Conservation (phyloP, 2,329 filamentous ascomycete genomes). For the Colletotrichum graminicola region DNA sequence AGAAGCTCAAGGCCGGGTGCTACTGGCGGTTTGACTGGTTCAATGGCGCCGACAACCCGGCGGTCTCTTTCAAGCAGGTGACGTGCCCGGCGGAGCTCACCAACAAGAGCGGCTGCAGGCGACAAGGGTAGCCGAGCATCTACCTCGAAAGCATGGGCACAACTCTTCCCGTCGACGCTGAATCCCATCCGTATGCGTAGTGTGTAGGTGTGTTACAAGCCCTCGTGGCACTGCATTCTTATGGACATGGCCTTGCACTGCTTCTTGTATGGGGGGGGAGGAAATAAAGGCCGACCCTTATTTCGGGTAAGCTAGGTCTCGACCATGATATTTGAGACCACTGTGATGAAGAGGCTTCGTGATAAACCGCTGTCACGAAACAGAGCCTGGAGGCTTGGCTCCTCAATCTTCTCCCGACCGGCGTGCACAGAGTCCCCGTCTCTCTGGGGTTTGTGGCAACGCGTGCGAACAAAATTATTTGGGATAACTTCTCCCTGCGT, state of each 20-base stretch:
- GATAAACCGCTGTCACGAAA: not conserved
- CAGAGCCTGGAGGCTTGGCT: not conserved
- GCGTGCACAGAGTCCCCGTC: not conserved
- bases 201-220: not conserved
- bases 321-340: constrained; percentile 1
- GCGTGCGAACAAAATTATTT: not conserved
- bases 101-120: constrained; percentile 53
- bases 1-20: constrained; percentile 67
- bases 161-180: not conserved
- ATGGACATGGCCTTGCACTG: too few relatives aligned
- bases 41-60: constrained; percentile 68
- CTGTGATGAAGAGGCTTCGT: constrained; percentile 5
- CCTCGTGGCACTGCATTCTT: not conserved
- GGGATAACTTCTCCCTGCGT: not conserved
- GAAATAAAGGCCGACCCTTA: not conserved
- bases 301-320: not conserved
- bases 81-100: constrained; percentile 65
- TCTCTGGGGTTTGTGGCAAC: not conserved
- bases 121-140: constrained; percentile 39
- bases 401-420: not conserved
- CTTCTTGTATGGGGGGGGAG: too few relatives aligned
- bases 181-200: not conserved
- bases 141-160: not conserved
- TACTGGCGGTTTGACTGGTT: constrained; percentile 76
- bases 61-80: constrained; percentile 67